Percentiles rank a stretch among this genome's conserved stretches.
These are phyloP conservation scores for Sugiyamaella floridensis DNA, from an alignment of 805 yeast genomes.

Conservation along the genomic window DNA sequence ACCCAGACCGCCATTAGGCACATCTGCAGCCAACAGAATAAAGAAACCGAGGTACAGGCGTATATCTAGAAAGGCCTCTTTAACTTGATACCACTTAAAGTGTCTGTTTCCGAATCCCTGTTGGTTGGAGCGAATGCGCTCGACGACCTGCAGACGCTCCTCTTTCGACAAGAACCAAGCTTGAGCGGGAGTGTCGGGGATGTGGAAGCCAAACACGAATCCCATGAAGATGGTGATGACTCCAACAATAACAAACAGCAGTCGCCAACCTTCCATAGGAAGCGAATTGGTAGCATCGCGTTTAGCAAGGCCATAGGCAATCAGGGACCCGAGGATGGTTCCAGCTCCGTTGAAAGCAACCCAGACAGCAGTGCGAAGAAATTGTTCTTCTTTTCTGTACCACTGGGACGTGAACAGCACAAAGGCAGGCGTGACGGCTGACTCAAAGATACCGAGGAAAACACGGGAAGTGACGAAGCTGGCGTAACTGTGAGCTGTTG, in stretches of 20 bases:
- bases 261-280: conserved; percentile 41
- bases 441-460: conserved; percentile 46
- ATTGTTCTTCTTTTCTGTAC: conserved; percentile 44
- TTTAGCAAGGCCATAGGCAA: conserved; percentile 41
- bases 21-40: conserved; percentile 33
- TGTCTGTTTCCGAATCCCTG: conserved; percentile 51
- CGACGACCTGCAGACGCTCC: conserved; percentile 43
- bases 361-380: conserved; percentile 39
- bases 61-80: conserved; percentile 43
- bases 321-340: conserved; percentile 39
- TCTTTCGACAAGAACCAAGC: conserved; percentile 41
- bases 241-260: conserved; percentile 51
- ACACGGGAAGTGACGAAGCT: conserved; percentile 45
- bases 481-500: conserved; percentile 39
- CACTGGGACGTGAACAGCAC: conserved; percentile 52
- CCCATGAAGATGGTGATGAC: conserved; percentile 42
- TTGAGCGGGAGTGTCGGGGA: conserved; percentile 45
- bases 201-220: conserved; percentile 15
- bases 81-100: conserved; percentile 48
- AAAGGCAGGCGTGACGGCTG: conserved; percentile 52
- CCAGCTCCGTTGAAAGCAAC: conserved; percentile 41
- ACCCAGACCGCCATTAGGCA: conserved; percentile 49
- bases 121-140: conserved; percentile 45
- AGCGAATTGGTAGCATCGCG: conserved; percentile 12
- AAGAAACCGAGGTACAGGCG: conserved; percentile 44